These are phyloP conservation scores for Acanthamoeba quina DNA, from an alignment of 208 protist species.

Conservation along the genomic window DNA sequence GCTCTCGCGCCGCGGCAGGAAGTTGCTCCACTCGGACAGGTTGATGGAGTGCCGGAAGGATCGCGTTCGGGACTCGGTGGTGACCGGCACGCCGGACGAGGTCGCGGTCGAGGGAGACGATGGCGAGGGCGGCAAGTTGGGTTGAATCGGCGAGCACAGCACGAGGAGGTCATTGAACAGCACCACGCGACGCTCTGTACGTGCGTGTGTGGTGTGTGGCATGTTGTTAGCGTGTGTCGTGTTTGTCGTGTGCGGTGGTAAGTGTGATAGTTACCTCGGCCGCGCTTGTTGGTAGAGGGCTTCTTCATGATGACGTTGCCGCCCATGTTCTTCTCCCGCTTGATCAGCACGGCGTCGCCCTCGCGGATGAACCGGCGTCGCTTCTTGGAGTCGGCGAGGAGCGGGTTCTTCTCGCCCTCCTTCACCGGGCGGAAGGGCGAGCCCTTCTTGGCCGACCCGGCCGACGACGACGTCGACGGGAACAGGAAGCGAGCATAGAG, in stretches of 20 bases:
- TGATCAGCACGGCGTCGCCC: constrained; percentile 30
- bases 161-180: constrained; percentile 55
- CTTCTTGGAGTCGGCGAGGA: constrained; percentile 57
- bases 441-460: not conserved
- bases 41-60: constrained; percentile 62
- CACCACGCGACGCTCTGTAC: constrained; percentile 16
- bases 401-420: constrained; percentile 42
- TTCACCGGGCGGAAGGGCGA: constrained; percentile 37
- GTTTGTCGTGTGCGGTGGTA: no score
- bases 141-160: constrained; percentile 10
- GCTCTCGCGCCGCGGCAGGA: constrained; percentile 47
- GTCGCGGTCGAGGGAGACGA: not conserved
- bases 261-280: not conserved
- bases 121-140: not conserved
- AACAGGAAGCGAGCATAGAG: constrained; percentile 34
- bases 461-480: constrained; percentile 11
- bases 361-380: constrained; percentile 25
- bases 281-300: constrained; percentile 18
- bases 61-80: not conserved
- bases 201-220: no score
- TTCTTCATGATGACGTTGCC: constrained; percentile 69
- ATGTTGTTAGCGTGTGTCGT: no score
- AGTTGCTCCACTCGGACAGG: constrained; percentile 46
- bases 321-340: constrained; percentile 51
- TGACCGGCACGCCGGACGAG: not conserved